Percentiles rank a stretch among this genome's conserved stretches.
Conservation (phyloP, 78 protist species). For the Dictyostelium citrinum region DNA sequence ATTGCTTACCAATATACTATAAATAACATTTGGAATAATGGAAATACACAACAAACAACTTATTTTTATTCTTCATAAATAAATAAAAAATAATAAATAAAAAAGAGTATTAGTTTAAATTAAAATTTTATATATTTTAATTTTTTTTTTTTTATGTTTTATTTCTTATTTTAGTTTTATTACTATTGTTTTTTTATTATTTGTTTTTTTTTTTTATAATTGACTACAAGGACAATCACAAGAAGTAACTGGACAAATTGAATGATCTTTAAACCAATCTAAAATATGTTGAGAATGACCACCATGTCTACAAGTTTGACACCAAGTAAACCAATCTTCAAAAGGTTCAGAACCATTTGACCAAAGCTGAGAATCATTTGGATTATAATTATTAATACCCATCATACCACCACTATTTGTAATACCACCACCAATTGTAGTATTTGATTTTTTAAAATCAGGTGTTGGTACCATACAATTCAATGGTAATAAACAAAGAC, state of each 20-base stretch:
- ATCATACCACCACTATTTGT: background rate
- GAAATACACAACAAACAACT: background rate
- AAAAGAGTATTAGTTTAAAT: too few species aligned
- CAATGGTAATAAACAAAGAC: constrained; percentile 73
- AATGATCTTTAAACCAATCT: constrained; percentile 90
- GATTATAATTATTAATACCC: background rate
- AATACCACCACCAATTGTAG: background rate
- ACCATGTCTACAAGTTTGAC: constrained; percentile 93
- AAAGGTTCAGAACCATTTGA: constrained; percentile 57
- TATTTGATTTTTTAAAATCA: constrained; percentile 23
- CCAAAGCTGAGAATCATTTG: constrained; percentile 10
- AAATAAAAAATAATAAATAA: too few species aligned
- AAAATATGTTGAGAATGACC: constrained; percentile 89
- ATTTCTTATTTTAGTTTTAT: too few species aligned
- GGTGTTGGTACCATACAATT: constrained; percentile 63
- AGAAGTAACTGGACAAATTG: constrained; percentile 87
- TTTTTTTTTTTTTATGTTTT: too few species aligned
- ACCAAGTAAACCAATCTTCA: constrained; percentile 91
- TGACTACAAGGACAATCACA: constrained; percentile 86
- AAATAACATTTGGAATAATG: background rate
- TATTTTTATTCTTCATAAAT: background rate
- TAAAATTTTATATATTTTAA: too few species aligned
- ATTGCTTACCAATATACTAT: background rate
- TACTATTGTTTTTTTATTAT: background rate
- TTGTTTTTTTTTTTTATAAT: background rate